Conservation (phyloP, 768 basidiomycete genomes). For the Solioccasus polychromus region DNA sequence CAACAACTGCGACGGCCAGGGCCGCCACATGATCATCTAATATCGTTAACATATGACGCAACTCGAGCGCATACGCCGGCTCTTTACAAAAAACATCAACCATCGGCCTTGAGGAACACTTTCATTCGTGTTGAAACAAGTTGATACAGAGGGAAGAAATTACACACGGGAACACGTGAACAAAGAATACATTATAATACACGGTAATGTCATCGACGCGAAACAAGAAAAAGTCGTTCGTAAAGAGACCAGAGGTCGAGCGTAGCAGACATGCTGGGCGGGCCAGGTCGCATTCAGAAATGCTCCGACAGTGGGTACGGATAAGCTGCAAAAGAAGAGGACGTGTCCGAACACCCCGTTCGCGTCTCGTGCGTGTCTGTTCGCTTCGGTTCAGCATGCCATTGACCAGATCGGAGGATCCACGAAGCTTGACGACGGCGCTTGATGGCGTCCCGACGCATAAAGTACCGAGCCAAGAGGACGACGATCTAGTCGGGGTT, state of each 20-base stretch:
- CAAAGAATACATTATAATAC: constrained; percentile 1
- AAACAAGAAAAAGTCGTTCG: background rate
- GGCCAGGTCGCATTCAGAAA: background rate
- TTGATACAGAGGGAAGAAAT: background rate
- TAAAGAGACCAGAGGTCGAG: background rate
- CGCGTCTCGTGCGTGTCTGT: constrained; percentile 3
- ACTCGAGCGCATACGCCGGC: too few species aligned
- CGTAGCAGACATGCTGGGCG: background rate
- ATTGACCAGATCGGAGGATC: constrained; percentile 20
- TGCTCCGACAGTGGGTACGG: constrained; percentile 18
- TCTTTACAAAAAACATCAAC: too few species aligned
- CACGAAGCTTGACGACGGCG: constrained; percentile 25
- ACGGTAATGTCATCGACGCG: background rate
- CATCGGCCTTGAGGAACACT: too few species aligned
- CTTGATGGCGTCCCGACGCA: constrained; percentile 17
- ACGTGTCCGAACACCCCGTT: constrained; percentile 13
- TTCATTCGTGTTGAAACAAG: too few species aligned
- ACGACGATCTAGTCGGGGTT: constrained; percentile 8
- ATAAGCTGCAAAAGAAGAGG: constrained; percentile 14
- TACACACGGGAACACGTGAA: background rate
- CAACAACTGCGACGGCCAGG: too few species aligned
- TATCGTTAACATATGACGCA: too few species aligned
- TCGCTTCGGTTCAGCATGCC: constrained; percentile 20
- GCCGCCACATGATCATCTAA: too few species aligned
- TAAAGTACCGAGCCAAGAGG: constrained; percentile 13